Evolutionary conservation across 805 yeast species (phyloP).

Genomic region (Debaryomyces maramus): DNA sequence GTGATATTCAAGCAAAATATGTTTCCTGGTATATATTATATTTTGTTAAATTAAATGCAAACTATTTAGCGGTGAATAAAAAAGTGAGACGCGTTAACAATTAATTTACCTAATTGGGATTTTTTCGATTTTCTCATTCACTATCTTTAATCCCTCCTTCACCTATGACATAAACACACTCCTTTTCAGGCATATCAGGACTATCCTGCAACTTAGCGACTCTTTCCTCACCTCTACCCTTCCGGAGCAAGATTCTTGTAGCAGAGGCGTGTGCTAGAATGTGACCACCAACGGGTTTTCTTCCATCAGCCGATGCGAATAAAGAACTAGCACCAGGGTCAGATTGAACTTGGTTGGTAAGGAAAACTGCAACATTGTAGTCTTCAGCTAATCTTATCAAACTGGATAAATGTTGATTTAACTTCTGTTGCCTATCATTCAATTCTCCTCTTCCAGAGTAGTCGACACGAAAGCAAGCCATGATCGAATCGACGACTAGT

Average conservation of each 20-base stretch:
- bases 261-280: constrained; percentile 17
- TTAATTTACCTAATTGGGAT: constrained; percentile 28
- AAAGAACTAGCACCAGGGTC: constrained; percentile 18
- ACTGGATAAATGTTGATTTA: constrained; percentile 15
- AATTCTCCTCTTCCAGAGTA: constrained; percentile 17
- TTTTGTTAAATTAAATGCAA: background rate
- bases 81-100: constrained; percentile 25
- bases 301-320: constrained; percentile 17
- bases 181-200: constrained; percentile 17
- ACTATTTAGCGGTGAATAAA: background rate
- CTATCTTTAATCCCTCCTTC: constrained; percentile 18
- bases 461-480: constrained; percentile 18
- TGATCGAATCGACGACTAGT: constrained; percentile 15
- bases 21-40: too few relatives aligned
- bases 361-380: constrained; percentile 15
- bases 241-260: constrained; percentile 15
- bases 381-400: constrained; percentile 16
- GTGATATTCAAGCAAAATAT: too few relatives aligned
- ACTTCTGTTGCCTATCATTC: constrained; percentile 17
- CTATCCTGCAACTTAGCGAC: constrained; percentile 17
- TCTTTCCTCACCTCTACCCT: constrained; percentile 18
- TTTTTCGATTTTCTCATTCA: constrained; percentile 15
- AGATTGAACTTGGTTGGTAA: constrained; percentile 18
- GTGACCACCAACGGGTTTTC: constrained; percentile 18
- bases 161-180: constrained; percentile 16